Conservation (phyloP, 2,329 filamentous ascomycete genomes). For the Aspergillus sp. region DNA sequence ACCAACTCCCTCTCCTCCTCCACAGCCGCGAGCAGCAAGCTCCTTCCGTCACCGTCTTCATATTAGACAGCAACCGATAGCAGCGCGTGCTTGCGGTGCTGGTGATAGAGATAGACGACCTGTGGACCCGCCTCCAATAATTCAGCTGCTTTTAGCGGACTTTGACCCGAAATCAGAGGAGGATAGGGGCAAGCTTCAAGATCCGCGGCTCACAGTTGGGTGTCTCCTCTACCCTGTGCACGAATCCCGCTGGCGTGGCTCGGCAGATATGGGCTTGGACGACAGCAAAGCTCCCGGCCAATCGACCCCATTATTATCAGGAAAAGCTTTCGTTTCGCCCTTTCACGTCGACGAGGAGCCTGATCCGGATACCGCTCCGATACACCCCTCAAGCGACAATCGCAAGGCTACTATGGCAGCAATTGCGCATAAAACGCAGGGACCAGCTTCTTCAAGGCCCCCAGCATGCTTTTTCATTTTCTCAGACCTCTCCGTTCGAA, state of each 20-base stretch:
- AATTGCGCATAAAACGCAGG: constrained; percentile 12
- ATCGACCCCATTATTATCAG: constrained; percentile 40
- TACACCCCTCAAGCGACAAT: constrained; percentile 37
- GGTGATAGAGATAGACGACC: constrained; percentile 52
- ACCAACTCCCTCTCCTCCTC: constrained; percentile 26
- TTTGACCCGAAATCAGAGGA: constrained; percentile 45
- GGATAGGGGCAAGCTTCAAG: constrained; percentile 45
- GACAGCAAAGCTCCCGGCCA: constrained; percentile 25
- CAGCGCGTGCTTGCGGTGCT: constrained; percentile 51
- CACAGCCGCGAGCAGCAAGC: constrained; percentile 26
- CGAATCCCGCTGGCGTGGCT: constrained; percentile 20
- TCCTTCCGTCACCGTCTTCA: constrained; percentile 44
- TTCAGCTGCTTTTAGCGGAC: constrained; percentile 51
- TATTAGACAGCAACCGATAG: constrained; percentile 52
- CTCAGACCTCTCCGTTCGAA: constrained; percentile 52
- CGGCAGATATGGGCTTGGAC: constrained; percentile 20
- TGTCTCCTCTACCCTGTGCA: constrained; percentile 47
- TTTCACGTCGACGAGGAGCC: constrained; percentile 50
- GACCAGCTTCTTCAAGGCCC: constrained; percentile 21
- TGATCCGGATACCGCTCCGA: constrained; percentile 47
- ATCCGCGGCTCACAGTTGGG: constrained; percentile 48
- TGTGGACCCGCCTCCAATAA: constrained; percentile 53
- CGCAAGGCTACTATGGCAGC: constrained; percentile 15
- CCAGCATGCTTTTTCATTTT: constrained; percentile 54
- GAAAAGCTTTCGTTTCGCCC: constrained; percentile 47